phyloP scores from a whole-genome alignment of 345 rosid species.

The Citropsis articulata region DNA sequence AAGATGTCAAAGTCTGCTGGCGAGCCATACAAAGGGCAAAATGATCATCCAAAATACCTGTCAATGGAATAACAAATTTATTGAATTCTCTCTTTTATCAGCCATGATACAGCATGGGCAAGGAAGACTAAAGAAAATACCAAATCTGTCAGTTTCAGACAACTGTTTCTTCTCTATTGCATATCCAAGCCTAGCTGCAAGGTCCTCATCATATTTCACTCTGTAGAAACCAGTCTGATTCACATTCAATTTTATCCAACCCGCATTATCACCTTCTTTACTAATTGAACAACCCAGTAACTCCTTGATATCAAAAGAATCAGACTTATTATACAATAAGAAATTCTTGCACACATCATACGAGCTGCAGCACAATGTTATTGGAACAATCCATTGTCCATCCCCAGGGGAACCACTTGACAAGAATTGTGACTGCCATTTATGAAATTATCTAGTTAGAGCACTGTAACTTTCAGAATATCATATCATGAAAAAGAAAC shows the following conservation, averaged over 20 bases:
- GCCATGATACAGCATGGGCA: slow-evolving; percentile 10
- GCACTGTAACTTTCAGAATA: slow-evolving; percentile 6
- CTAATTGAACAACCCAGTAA: slow-evolving; percentile 30
- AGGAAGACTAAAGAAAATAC: slow-evolving; percentile 30
- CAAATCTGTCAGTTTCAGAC: slow-evolving; percentile 76
- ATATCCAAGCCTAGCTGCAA: slow-evolving; percentile 64
- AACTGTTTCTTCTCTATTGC: slow-evolving; percentile 70
- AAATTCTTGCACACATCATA: slow-evolving; percentile 65
- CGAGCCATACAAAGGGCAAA: slow-evolving; percentile 95
- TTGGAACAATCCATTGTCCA: slow-evolving; percentile 97
- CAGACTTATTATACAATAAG: slow-evolving; percentile 64
- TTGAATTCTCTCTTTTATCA: slow-evolving; percentile 14
- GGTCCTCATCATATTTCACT: slow-evolving; percentile 84
- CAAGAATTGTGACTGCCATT: slow-evolving; percentile 76
- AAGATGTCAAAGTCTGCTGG: slow-evolving; percentile 69
- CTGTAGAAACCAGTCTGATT: slow-evolving; percentile 90
- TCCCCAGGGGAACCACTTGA: slow-evolving; percentile 78
- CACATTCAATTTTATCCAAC: slow-evolving; percentile 83
- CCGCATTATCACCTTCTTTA: slow-evolving; percentile 15
- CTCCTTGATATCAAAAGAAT: slow-evolving; percentile 45
- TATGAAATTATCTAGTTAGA: slow-evolving; percentile 24
- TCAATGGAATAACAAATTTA: slow-evolving; percentile 5
- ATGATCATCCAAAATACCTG: slow-evolving; percentile 91
- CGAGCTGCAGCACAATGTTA: slow-evolving; percentile 77
- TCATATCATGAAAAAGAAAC: slow-evolving; percentile 1